Base-by-base conservation (phyloP, 1,139 yeast species). In the Blastobotrys indianensis region DNA sequence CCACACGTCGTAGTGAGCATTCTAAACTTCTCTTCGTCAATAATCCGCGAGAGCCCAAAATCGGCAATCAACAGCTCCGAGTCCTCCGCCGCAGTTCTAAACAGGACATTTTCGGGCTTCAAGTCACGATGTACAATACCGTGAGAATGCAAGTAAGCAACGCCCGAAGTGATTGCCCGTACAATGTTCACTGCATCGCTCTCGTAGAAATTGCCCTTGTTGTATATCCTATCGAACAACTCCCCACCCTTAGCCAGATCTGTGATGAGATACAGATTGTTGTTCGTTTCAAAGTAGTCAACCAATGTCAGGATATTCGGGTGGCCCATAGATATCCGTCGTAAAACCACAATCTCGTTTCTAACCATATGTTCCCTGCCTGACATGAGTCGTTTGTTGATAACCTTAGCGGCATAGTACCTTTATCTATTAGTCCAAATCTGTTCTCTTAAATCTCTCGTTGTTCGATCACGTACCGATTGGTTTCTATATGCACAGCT, bases 101-200 rank as follows among this genome's bases (percentile, higher is more conserved):
- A 72, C 48, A 92, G 68, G 45, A 92, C 77, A 59, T 92, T 92
- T 62, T 92, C 98, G 0, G 97, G 97, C 64, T 92, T 92, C 54
- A 92, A 72, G 65, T 92, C 98, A 45, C 97, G 75, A 64, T 92
- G 98, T 11, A 87, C 94, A 46, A 90, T 78, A 40, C 87, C 85
- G 54, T 82, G 79, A 9, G 74, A 69, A 63, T 90, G 97, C 54
- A 90, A 72, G 58, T 85, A 85, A 34, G 74, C 73, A 37, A 90
- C 73, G 2, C 74, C 75, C 2, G 64, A 69, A 2, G 70, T 67
- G 35, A 76, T 64, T 47, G 76, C 76, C 48, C 70, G 68, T 54
- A 77, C 70, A 34, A 77, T 58, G 47, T 76, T 73, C 28, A 68
- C 73, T 28, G 82, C 78, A 50, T 79, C 82, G 1, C 62, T 56